Base-by-base conservation (phyloP, 1,139 yeast genomes). In the Eremothecium gossypii region DNA sequence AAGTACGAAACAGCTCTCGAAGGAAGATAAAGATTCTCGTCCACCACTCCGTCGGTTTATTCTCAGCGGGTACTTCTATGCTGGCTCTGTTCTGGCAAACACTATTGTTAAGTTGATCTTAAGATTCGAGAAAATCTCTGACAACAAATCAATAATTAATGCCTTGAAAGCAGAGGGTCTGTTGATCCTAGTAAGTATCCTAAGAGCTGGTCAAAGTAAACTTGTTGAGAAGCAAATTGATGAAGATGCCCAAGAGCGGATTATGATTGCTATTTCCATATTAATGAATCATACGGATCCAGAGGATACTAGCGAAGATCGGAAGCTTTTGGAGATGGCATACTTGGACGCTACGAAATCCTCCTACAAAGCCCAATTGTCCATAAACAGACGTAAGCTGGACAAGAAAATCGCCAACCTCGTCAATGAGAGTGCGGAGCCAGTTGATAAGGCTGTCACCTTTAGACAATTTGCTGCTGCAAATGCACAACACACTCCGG, bases 91-190 rank as follows among this genome's bases (percentile, higher is more conserved):
- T 26, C 71, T 93, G 49, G 76, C 96, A 0, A 81, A 94, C 4
- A 84, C 97, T 2, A 74, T 93, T 52, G 86, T 94, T 41, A 93
- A 93, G 67, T 74, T 93, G 48, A 83, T 87, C 30, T 71, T 93
- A 54, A 77, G 96, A 61, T 79, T 83, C 57, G 76, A 77, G 51
- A 75, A 77, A 53, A 65, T 77, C 41, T 69, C 81, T 3, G 65
- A 72, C 7, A 74, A 78, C 48, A 64, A 66, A 2, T 74, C 76
- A 41, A 68, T 80, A 46, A 63, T 79, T 51, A 89, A 93, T 64
- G 94, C 93, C 12, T 73, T 87, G 57, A 85, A 83, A 56, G 97
- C 98, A 13, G 98, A 93, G 67, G 97, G 96, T 14, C 73, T 89
- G 68, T 75, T 93, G 55, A 83, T 87, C 46, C 76, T 93, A 79